These are phyloP conservation scores for Scutellospora calospora DNA, from an alignment of 371 early-diverging fungal genomes.

Conservation along the genomic window DNA sequence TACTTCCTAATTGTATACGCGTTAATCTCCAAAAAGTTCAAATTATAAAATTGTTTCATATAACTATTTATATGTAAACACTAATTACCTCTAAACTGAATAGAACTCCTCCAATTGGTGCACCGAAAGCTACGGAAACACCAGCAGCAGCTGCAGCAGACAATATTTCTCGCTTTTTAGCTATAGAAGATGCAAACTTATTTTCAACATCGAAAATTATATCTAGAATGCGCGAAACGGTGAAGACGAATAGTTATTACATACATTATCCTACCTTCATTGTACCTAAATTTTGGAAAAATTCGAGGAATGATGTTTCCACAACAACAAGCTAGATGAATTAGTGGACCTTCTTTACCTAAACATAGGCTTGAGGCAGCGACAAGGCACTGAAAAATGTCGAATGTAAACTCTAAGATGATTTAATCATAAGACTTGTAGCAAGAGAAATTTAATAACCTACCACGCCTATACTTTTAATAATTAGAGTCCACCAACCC, in stretches of 20 bases:
- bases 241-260: no score
- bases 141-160: constrained; percentile 88
- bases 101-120: constrained; percentile 90
- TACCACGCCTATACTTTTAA: constrained; percentile 76
- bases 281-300: constrained; percentile 74
- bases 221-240: no score
- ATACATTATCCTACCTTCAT: constrained; percentile 58
- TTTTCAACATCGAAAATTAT: neutral
- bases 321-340: constrained; percentile 80
- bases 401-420: no score
- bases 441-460: constrained; percentile 7
- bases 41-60: constrained; percentile 10
- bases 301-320: constrained; percentile 83
- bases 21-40: neutral
- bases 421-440: neutral
- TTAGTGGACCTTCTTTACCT: constrained; percentile 87
- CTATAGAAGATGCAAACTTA: constrained; percentile 50
- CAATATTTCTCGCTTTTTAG: constrained; percentile 80
- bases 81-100: constrained; percentile 72
- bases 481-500: constrained; percentile 73
- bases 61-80: neutral
- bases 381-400: constrained; percentile 52
- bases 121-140: constrained; percentile 84
- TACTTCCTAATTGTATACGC: constrained; percentile 61
- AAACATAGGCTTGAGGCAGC: constrained; percentile 78